Evolutionary conservation across 257 asterid genomes (phyloP).

Genomic region (Rubia yunnanensis): DNA sequence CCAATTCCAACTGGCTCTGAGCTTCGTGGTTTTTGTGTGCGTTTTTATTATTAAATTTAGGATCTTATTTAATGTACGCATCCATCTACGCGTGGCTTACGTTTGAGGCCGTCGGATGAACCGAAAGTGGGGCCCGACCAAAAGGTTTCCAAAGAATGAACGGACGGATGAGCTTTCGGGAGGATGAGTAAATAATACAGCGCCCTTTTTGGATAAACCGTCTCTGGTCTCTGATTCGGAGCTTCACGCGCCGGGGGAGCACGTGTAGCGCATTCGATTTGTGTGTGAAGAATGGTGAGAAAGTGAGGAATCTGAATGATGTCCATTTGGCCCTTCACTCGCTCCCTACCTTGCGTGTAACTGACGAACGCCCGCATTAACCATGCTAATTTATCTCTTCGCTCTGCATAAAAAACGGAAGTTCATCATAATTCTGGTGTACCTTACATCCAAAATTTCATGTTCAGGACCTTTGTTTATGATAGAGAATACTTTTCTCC

Average conservation of each 20-base stretch:
- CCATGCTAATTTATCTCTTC: slow-evolving; percentile 9
- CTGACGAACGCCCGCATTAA: slow-evolving; percentile 20
- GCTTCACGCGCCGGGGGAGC: slow-evolving; percentile 26
- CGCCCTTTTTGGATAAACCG: slow-evolving; percentile 17
- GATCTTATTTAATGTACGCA: slow-evolving; percentile 21
- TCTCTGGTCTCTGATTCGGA: slow-evolving; percentile 7
- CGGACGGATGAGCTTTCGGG: slow-evolving; percentile 18
- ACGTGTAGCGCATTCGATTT: slow-evolving; percentile 10
- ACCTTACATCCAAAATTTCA: neutral
- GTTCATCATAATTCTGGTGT: neutral
- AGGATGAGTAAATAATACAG: slow-evolving; percentile 4
- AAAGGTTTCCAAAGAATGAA: neutral
- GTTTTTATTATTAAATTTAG: slow-evolving; percentile 29
- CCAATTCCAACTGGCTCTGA: slow-evolving; percentile 36
- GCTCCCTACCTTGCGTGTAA: slow-evolving; percentile 4
- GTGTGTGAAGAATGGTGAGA: neutral
- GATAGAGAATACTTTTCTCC: too few species aligned
- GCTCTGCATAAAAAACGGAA: neutral
- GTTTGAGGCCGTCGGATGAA: slow-evolving; percentile 26
- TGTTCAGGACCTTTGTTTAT: neutral
- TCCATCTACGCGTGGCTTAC: slow-evolving; percentile 13
- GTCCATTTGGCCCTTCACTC: slow-evolving; percentile 8
- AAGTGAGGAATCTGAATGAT: slow-evolving; percentile 24
- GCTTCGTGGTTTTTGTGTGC: slow-evolving; percentile 15
- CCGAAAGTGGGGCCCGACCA: slow-evolving; percentile 3